Evolutionary conservation across 306 rosid genomes (phyloP), one percentile per base, ranked within the genome.

Genomic region (Begonia masoniana): DNA sequence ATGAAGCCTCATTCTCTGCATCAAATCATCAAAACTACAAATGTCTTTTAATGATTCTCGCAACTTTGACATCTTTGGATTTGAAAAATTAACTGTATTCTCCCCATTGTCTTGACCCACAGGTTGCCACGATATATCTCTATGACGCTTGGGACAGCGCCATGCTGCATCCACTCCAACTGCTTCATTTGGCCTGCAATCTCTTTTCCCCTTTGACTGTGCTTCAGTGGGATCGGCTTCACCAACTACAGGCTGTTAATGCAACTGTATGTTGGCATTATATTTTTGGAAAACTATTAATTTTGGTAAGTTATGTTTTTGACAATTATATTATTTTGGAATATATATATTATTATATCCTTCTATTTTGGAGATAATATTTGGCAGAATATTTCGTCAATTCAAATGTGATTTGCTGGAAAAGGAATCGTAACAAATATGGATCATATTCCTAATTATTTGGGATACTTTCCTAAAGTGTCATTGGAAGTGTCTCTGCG

Each of bases 21-120:
- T 73, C 76, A 85, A 74, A 66, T 89, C 97, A 36, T 85, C 94
- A 5, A 89, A 85, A 60, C 97, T 85, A 50, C 97, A 89, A 1
- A 89, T 71, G 36, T 76, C 81, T 57, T 71, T 77, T 71, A 89
- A 58, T 41, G 95, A 85, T 53, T 68, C 61, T 58, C 68, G 69
- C 70, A 89, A 54, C 42, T 48, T 41, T 31, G 15, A 54, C 67
- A 70, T 78, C 57, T 55, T 68, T 2, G 74, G 74, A 68, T 51
- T 71, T 19, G 86, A 66, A 62, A 78, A 62, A 60, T 66, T 79
- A 12, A 13, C 55, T 0, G 3, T 60, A 2, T 47, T 58, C 24
- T 64, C 65, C 8, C 15, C 76, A 14, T 60, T 66, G 9, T 17
- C 56, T n/a, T 52, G 41, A 5, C 49, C 43, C 17, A 46, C 77